Evolutionary conservation across 2,329 filamentous ascomycete species (phyloP), one percentile per base, ranked within the genome.

Genomic region (Knufia fluminis): DNA sequence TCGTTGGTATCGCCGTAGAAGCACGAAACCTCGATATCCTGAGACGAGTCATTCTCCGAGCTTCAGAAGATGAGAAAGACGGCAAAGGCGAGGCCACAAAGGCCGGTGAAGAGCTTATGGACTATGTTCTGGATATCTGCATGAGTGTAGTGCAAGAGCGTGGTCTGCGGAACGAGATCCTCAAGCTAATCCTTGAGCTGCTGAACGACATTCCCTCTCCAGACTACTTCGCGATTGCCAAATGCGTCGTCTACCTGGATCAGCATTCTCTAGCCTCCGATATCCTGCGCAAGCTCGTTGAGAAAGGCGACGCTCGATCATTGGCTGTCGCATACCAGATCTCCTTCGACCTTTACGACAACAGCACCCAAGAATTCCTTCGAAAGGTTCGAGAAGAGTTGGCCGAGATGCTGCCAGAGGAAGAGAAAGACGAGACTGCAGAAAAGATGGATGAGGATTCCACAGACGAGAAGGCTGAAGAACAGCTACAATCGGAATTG

Each of bases 141-240:
- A 94, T 98, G 88, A 90, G 94, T 54, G 84, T 97, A 53, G 89
- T 98, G 16, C 92, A 97, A 68, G 92, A 98, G 70, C 81, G 91
- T 47, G 82, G 83, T 42, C 79, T 97, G 62, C 82, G 92, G 54
- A 82, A 82, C 60, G 78, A 83, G 72, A 96, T 98, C 47, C 70
- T 98, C 52, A 83, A 85, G 60, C 76, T 98, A 40, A 92, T 98
- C 49, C 80, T 98, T n/a, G 86, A 91, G 52, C 79, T 98, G n/a
- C 76, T 98, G 52, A 95, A 85, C 70, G 87, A 94, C 51, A 92
- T 94, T 49, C 86, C 89, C 1, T 87, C 79, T 52, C 92, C 92
- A 0, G 92, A 98, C 65, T 97, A 95, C 69, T 98, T 98, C 66
- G 88, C 92, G 17, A 97, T 98, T 61, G 91, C 92, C 45, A 94